phyloP scores from a whole-genome alignment of 768 basidiomycete genomes.

The Suillus occidentalis region DNA sequence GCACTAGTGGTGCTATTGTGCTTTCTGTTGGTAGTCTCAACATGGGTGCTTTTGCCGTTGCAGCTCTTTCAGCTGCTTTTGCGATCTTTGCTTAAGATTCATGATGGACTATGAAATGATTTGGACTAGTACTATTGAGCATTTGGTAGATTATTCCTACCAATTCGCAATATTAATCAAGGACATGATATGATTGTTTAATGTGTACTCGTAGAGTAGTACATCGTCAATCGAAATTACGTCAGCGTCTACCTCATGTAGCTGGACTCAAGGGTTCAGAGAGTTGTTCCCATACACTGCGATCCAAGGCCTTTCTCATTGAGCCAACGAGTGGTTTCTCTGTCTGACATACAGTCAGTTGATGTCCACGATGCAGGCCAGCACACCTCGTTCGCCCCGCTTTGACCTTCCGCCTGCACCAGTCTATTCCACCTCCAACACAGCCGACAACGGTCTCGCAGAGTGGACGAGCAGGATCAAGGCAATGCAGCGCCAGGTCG shows the following conservation, averaged over 20 bases:
- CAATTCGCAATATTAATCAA: neutral
- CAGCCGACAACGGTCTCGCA: constrained; percentile 63
- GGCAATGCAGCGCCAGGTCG: constrained; percentile 76
- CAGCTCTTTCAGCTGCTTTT: constrained; percentile 36
- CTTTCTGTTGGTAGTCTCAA: constrained; percentile 23
- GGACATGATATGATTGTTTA: neutral
- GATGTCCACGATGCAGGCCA: constrained; percentile 26
- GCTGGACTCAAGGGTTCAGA: neutral
- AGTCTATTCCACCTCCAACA: constrained; percentile 12
- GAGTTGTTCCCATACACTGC: constrained; percentile 2
- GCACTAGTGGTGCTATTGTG: constrained; percentile 20
- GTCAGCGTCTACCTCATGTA: neutral
- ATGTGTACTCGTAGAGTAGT: neutral
- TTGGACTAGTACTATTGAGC: neutral
- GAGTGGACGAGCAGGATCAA: constrained; percentile 84
- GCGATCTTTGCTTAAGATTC: constrained; percentile 32
- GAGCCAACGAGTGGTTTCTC: neutral
- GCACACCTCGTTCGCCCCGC: constrained; percentile 30
- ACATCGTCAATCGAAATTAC: neutral
- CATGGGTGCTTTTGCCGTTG: constrained; percentile 28
- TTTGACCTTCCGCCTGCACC: constrained; percentile 41
- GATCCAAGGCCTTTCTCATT: neutral
- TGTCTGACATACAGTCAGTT: neutral
- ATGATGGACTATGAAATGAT: neutral
- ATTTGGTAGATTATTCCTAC: neutral